Evolutionary conservation across 192 early-diverging fungal genomes (phyloP), one percentile per base, ranked within the genome.

Genomic region (Powellomyces hirtus): DNA sequence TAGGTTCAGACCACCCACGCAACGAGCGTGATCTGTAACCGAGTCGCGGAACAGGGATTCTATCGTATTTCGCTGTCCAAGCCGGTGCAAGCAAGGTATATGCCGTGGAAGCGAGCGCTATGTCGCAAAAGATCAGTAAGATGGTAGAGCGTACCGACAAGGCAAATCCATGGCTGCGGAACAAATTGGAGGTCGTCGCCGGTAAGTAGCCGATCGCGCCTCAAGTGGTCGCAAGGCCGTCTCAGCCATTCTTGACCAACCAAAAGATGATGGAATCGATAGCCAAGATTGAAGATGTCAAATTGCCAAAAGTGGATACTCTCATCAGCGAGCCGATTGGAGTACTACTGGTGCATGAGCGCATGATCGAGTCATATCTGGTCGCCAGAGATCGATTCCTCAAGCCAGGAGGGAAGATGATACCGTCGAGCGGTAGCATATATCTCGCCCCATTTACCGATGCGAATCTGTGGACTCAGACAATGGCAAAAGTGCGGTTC

Each of bases 291-390:
- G 97, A 99, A 74, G 89, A 94, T 29, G 57, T 55, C 18, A 31
- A 66, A 13, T 78, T 91, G 8, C 92, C 92, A 3, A 71, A 88
- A 72, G 95, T 99, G 0, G 97, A 99, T 56, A 94, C 92, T 3
- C 91, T 99, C 38, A 89, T 99, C 59, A 94, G 92, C 42, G 97
- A 99, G 74, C 97, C 97, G 13, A 97, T 99, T 70, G 94, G 94
- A 42, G 97, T 99, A 24, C 78, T 99, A 34, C 84, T 99, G 59
- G 89, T 99, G 52, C 97, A 99, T 63, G 97, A 98, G 75, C 86
- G 97, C 35, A 98, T 98, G 97, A 79, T 93, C 57, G 93, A 95
- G 77, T 89, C 86, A 38, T 95, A 89, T 69, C 79, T 95, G 30
- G 84, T 88, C 72, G 93, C 93, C 27, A 77, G 97, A 44, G 94